These are phyloP conservation scores for Piedraia hortae DNA, from an alignment of 2,329 filamentous ascomycete genomes.

Conservation along the genomic window DNA sequence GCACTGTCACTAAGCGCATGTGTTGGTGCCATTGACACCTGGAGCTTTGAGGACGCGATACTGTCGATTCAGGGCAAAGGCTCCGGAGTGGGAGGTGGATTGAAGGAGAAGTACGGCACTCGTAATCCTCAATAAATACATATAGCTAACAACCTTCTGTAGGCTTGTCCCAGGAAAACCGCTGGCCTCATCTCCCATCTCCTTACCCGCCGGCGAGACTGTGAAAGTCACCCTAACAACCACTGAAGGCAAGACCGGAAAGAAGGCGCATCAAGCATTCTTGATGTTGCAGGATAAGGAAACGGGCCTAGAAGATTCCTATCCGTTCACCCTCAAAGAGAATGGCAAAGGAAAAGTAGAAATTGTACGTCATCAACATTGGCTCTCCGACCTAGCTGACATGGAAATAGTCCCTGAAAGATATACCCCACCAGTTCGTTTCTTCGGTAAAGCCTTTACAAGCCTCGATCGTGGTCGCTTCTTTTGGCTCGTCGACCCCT, in stretches of 20 bases:
- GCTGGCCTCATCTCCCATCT: slow-evolving; percentile 25
- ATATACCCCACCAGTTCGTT: slow-evolving; percentile 64
- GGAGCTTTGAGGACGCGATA: slow-evolving; percentile 48
- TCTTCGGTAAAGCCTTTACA: slow-evolving; percentile 37
- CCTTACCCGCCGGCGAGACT: slow-evolving; percentile 38
- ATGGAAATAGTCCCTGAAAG: slow-evolving; percentile 44
- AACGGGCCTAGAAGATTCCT: slow-evolving; percentile 63
- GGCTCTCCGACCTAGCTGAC: slow-evolving; percentile 1
- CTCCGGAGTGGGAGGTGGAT: slow-evolving; percentile 20
- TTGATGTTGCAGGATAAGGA: slow-evolving; percentile 48
- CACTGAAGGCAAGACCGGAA: slow-evolving; percentile 48
- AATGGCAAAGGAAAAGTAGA: slow-evolving; percentile 66
- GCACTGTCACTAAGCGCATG: slow-evolving; percentile 9
- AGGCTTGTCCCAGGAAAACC: not conserved
- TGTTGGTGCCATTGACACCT: slow-evolving; percentile 23
- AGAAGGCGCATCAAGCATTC: slow-evolving; percentile 84
- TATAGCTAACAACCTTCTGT: too few relatives aligned
- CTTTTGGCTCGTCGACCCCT: slow-evolving; percentile 48
- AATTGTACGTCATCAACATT: slow-evolving; percentile 32
- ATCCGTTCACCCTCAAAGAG: slow-evolving; percentile 59
- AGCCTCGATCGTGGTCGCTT: slow-evolving; percentile 53
- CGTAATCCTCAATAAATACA: not conserved
- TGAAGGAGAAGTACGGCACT: slow-evolving; percentile 29
- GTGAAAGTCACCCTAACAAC: slow-evolving; percentile 63
- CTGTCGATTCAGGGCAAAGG: slow-evolving; percentile 36